Evolutionary conservation across 805 yeast species (phyloP).

Genomic region (Saccharomycopsis javanensis): DNA sequence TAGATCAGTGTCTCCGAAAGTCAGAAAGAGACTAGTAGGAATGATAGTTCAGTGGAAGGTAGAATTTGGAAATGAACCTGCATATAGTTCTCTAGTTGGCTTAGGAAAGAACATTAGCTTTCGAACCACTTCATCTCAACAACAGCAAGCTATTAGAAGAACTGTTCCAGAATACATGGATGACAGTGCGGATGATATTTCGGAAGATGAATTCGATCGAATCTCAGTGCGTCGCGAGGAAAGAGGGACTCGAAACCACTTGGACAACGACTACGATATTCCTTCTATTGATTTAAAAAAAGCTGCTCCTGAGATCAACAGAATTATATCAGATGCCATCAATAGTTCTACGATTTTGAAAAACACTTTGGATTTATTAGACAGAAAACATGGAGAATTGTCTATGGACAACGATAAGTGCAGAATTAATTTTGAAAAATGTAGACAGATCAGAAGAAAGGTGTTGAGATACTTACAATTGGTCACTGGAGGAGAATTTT

Average conservation of each 20-base stretch:
- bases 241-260: constrained; percentile 26
- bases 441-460: constrained; percentile 66
- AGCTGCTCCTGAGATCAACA: constrained; percentile 64
- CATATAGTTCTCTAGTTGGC: constrained; percentile 38
- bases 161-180: constrained; percentile 18
- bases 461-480: constrained; percentile 75
- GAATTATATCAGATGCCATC: constrained; percentile 64
- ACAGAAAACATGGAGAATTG: constrained; percentile 35
- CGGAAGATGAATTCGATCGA: constrained; percentile 19
- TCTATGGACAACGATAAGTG: constrained; percentile 58
- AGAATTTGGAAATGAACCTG: constrained; percentile 41
- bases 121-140: constrained; percentile 14
- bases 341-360: constrained; percentile 61
- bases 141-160: constrained; percentile 4
- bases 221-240: constrained; percentile 7
- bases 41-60: constrained; percentile 60
- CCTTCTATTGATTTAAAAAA: constrained; percentile 60
- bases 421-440: constrained; percentile 59
- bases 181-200: constrained; percentile 21
- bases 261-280: constrained; percentile 44
- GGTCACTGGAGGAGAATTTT: constrained; percentile 73
- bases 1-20: constrained; percentile 29
- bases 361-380: constrained; percentile 42
- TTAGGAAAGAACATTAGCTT: constrained; percentile 30
- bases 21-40: constrained; percentile 38